Percentiles rank a stretch among this genome's conserved stretches.
Evolutionary conservation across 768 basidiomycete genomes (phyloP).

Genomic region (Holtermannia corniformis): DNA sequence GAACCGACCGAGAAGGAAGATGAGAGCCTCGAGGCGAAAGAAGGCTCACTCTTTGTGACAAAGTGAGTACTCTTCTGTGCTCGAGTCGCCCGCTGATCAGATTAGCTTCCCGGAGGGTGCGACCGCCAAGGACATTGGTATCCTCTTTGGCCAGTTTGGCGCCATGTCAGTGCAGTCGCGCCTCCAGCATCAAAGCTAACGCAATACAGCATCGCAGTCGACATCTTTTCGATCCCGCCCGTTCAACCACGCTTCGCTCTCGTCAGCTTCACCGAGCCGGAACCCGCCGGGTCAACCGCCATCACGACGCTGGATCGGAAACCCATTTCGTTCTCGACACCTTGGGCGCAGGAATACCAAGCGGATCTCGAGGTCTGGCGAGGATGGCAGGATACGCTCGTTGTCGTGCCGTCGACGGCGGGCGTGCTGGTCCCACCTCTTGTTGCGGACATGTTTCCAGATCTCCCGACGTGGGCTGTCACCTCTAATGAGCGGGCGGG

Average conservation of each 20-base stretch:
- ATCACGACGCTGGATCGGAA: conserved; percentile 28
- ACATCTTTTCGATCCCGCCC: conserved; percentile 38
- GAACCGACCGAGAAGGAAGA: conserved; percentile 3
- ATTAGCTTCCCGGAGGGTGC: conserved; percentile 33
- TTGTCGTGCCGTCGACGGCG: conserved; percentile 24
- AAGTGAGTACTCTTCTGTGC: conserved; percentile 15
- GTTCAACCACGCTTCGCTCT: conserved; percentile 34
- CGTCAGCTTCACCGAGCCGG: conserved; percentile 22
- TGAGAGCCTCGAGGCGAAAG: conserved; percentile 18
- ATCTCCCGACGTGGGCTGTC: conserved; percentile 26
- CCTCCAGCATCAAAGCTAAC: conserved; percentile 1
- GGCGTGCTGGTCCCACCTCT: conserved; percentile 26
- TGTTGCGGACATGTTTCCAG: conserved; percentile 23
- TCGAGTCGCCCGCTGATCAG: neutral
- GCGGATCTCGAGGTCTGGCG: conserved; percentile 35
- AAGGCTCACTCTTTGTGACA: conserved; percentile 33
- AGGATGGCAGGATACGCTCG: conserved; percentile 28
- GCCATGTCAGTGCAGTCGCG: conserved; percentile 22
- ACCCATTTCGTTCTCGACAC: conserved; percentile 24
- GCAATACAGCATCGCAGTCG: conserved; percentile 28
- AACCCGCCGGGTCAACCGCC: conserved; percentile 15
- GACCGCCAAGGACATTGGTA: conserved; percentile 36
- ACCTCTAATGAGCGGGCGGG: conserved; percentile 6
- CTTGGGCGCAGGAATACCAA: conserved; percentile 19
- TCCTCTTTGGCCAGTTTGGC: conserved; percentile 38